Percentiles rank a stretch among this genome's conserved stretches.
Evolutionary conservation across 495 filamentous ascomycete genomes (phyloP).

Genomic region (Neurospora hispaniola): DNA sequence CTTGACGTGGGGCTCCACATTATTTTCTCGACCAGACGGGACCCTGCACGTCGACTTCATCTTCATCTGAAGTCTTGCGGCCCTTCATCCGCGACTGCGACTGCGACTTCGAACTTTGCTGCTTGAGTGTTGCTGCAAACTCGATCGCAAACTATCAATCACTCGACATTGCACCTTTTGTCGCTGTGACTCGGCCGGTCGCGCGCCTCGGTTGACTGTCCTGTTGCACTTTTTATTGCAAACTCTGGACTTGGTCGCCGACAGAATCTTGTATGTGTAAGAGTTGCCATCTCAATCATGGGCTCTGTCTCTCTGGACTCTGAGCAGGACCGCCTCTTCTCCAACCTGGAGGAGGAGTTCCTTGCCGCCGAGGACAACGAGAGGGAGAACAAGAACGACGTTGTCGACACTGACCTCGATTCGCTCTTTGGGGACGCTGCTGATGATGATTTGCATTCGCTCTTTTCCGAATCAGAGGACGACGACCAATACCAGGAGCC

Average conservation of each 20-base stretch:
- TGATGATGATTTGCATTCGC: slow-evolving; percentile 11
- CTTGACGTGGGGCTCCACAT: not conserved
- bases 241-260: not conserved
- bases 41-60: not conserved
- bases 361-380: slow-evolving; percentile 41
- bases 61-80: not conserved
- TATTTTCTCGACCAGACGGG: not conserved
- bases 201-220: not conserved
- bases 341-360: slow-evolving; percentile 31
- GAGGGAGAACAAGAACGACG: slow-evolving; percentile 1
- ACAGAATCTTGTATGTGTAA: not conserved
- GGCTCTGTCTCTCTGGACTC: slow-evolving; percentile 22
- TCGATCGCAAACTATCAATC: not conserved
- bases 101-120: not conserved
- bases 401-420: slow-evolving; percentile 10
- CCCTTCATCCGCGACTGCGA: not conserved
- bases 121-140: not conserved
- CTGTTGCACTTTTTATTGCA: slow-evolving; percentile 1
- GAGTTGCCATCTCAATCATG: slow-evolving; percentile 12
- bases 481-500: slow-evolving; percentile 5
- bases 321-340: slow-evolving; percentile 32
- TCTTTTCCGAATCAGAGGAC: slow-evolving; percentile 12
- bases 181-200: not conserved
- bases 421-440: slow-evolving; percentile 15
- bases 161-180: not conserved